Evolutionary conservation across 2,329 filamentous ascomycete genomes (phyloP).

Genomic region (Hymenoscyphus linearis): DNA sequence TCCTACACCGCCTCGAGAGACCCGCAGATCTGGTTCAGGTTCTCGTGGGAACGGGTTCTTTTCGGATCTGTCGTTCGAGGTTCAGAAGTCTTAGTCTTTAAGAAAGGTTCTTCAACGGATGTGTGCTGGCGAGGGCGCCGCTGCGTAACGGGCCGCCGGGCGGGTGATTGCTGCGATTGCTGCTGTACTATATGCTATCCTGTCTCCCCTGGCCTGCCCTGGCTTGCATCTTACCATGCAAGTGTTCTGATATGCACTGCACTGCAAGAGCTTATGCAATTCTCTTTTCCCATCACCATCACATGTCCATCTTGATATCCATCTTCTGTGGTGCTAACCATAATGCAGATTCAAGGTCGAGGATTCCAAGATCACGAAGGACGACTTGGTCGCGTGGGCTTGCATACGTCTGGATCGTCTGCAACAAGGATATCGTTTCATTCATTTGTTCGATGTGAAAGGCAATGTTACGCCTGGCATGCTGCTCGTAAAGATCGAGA

Average conservation of each 20-base stretch:
- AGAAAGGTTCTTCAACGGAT: background rate
- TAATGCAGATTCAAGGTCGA: constrained; percentile 65
- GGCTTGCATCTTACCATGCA: background rate
- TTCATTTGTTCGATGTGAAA: constrained; percentile 67
- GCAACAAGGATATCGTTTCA: constrained; percentile 67
- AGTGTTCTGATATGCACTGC: background rate
- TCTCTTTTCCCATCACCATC: background rate
- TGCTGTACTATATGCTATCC: background rate
- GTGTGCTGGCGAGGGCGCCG: background rate
- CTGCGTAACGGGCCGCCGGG: constrained; percentile 6
- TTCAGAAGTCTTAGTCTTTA: too few relatives aligned
- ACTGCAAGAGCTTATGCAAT: background rate
- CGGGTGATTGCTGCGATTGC: constrained; percentile 6
- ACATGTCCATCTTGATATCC: constrained; percentile 1
- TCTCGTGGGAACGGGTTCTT: constrained; percentile 5
- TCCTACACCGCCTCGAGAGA: constrained; percentile 10
- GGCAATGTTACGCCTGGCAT: constrained; percentile 62
- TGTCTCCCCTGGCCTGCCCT: constrained; percentile 1
- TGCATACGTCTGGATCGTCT: constrained; percentile 82
- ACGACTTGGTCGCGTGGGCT: constrained; percentile 80
- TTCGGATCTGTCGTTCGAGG: too few relatives aligned
- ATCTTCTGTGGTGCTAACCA: constrained; percentile 6
- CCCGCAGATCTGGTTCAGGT: constrained; percentile 11
- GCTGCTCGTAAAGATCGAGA: constrained; percentile 69
- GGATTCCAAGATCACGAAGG: constrained; percentile 75